Evolutionary conservation across 495 filamentous ascomycete genomes (phyloP).

Genomic region (Aspergillus campestris): DNA sequence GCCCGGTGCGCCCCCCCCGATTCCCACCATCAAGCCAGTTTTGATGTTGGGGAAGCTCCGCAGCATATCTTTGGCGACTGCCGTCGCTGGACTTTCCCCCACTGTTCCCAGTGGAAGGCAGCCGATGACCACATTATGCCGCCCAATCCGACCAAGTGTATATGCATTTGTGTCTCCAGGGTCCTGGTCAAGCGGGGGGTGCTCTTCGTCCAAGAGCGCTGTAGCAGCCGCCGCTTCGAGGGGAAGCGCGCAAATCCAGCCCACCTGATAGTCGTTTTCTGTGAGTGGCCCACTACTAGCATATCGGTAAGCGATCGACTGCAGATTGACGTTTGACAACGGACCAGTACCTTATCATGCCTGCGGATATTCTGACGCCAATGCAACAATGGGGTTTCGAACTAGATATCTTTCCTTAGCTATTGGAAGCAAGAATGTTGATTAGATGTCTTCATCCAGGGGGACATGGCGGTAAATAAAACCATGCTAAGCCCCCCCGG

Average conservation of each 20-base stretch:
- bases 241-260: constrained; percentile 32
- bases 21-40: constrained; percentile 13
- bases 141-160: constrained; percentile 1
- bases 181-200: background rate
- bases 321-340: no score
- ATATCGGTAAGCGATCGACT: no score
- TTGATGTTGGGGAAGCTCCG: constrained; percentile 8
- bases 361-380: no score
- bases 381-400: no score
- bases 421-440: no score
- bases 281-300: background rate
- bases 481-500: no score
- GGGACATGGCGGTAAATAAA: no score
- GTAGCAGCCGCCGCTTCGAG: constrained; percentile 25
- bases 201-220: background rate
- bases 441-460: no score
- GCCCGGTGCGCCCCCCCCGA: constrained; percentile 10
- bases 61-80: constrained; percentile 5
- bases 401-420: no score
- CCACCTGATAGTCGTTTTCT: constrained; percentile 24
- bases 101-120: background rate
- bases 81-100: background rate
- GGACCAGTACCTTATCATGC: no score
- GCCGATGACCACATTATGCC: background rate
- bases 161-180: background rate